Base-by-base conservation (phyloP, 305 asterid genomes). In the Fraxinus dipetala region DNA sequence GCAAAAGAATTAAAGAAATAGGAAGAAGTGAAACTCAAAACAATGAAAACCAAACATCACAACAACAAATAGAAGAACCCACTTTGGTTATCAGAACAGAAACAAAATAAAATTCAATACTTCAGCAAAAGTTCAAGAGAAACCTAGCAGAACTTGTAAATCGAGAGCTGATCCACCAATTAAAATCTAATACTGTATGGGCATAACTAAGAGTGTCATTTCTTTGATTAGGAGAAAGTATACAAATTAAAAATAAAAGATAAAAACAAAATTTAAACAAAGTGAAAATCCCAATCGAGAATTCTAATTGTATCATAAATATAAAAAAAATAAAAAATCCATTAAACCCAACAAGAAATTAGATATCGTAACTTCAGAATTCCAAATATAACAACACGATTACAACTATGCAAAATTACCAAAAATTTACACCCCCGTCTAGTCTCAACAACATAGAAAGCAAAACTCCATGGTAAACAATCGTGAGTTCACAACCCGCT, bases 401-500 rank as follows among this genome's bases (percentile, higher is more conserved):
- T 30, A 20, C 14, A 18, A 72, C 65, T 32, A 56, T 4, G 40
- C 81, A 11, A 28, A 76, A 36, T 59, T 24, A 51, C 8, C 75
- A 13, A 28, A 5, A 43, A 70, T 67, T 43, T 45, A 32, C 76
- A 32, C 18, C 38, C 3, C 11, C 8, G 9, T 59, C 59, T 48
- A 59, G 36, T 65, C 84, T 9, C 80, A 70, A 14, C 81, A 59
- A 31, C 63, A 73, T 26, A 45, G 20, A 32, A 18, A 34, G 4
- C 38, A 67, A 78, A 70, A 18, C 8, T 36, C 51, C 34, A 13
- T 14, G 72, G 31, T 34, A 69, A 77, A 72, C 78, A 78, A 48
- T 54, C 83, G 6, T n/a, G 5, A 32, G 28, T 70, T 32, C 76
- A 84, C 78, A 89, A 83, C 81, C 87, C 90, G 80, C 88, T 75